Evolutionary conservation across 2,329 filamentous ascomycete species (phyloP).

Genomic region (Metarhizium humberi): DNA sequence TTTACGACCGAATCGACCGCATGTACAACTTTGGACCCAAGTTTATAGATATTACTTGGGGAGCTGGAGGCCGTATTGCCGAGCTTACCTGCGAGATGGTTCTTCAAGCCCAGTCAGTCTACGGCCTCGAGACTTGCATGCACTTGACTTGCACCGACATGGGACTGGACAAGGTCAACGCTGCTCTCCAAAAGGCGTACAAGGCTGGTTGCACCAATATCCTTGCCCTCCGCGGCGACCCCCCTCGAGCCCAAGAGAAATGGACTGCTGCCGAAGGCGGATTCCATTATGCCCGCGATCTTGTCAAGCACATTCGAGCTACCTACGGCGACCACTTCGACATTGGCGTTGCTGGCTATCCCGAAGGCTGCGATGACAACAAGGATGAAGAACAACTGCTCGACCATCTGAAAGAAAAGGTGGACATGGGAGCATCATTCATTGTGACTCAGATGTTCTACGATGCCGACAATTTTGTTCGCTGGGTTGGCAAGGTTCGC

Average conservation of each 20-base stretch:
- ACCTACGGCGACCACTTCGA: constrained; percentile 73
- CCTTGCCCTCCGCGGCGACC: constrained; percentile 84
- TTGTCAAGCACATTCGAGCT: constrained; percentile 74
- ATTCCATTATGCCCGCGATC: constrained; percentile 86
- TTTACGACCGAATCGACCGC: constrained; percentile 98
- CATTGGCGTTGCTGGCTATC: constrained; percentile 94
- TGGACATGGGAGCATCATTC: constrained; percentile 87
- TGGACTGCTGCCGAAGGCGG: constrained; percentile 83
- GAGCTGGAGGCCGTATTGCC: constrained; percentile 83
- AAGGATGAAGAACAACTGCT: constrained; percentile 76
- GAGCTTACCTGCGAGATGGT: constrained; percentile 98
- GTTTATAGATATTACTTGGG: constrained; percentile 99
- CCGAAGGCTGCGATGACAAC: constrained; percentile 91
- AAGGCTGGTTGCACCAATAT: constrained; percentile 97
- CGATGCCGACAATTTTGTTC: constrained; percentile 88
- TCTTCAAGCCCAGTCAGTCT: constrained; percentile 85
- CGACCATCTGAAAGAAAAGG: constrained; percentile 92
- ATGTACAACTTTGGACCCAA: constrained; percentile 92
- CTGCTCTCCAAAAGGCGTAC: constrained; percentile 80
- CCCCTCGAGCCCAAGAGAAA: constrained; percentile 84
- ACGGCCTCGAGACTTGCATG: constrained; percentile 97
- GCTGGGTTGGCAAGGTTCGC: constrained; percentile 81
- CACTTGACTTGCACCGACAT: constrained; percentile 98
- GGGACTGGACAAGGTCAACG: constrained; percentile 84
- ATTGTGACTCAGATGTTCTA: constrained; percentile 99